Evolutionary conservation across 1,284 basidiomycete species (phyloP), one percentile per base, ranked within the genome.

Genomic region (Ustanciosporium gigantosporum): DNA sequence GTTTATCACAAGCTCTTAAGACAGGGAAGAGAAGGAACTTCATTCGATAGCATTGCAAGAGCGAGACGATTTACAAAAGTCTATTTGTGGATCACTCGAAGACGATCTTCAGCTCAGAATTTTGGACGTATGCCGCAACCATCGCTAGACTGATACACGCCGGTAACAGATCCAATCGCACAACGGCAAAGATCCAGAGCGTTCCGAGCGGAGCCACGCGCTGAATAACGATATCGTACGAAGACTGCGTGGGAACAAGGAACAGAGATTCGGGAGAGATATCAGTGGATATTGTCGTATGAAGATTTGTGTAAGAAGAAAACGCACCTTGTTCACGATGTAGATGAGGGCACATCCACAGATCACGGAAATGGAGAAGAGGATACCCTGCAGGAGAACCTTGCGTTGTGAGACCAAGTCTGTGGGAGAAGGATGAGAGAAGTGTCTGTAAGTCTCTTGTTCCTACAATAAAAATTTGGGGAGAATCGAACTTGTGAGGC

Each of bases 121-220:
- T 37, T 41, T 58, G 36, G 17, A 64, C 46, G 60, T 40, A 73
- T 49, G 45, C 47, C 32, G 57, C 64, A 11, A 72, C 64, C n/a
- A 70, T 37, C 14, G 48, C 66, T n/a, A 79, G 52, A 39, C 69
- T 71, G 31, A 72, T 32, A 25, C 70, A 43, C 1, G 70, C 74
- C 5, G 59, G 62, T 3, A 62, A 32, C 4, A 79, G 66, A 32
- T 78, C 74, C 24, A 79, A 45, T 29, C 72, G 66, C 16, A 78
- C 75, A 7, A 78, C 66, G 9, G 69, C 42, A 37, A 73, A 77
- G 34, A 79, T 66, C 78, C 78, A 79, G 16, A 79, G 64, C 2
- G 76, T 74, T 27, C 78, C 78, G 0, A 79, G 62, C 9, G 77
- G 70, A 1, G 78, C 76, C 8, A 70, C 68, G 16, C 68, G 70